Conservation (phyloP, 2,329 filamentous ascomycete species). For the Aphanocladium album region DNA sequence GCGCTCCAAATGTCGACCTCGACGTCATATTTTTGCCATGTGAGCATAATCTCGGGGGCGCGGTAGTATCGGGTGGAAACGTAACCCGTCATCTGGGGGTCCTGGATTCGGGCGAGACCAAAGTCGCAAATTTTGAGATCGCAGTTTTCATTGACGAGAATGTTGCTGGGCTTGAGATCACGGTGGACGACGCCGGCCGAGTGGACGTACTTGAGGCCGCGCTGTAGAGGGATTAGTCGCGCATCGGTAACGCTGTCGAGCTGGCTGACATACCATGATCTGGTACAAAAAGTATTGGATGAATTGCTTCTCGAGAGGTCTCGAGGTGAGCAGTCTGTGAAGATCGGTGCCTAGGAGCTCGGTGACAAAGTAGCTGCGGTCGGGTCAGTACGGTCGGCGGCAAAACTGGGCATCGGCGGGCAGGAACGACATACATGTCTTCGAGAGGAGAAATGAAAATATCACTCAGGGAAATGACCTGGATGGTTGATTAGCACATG, state of each 20-base stretch:
- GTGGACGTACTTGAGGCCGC: conserved; percentile 97
- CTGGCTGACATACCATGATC: conserved; percentile 67
- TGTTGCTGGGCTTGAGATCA: conserved; percentile 97
- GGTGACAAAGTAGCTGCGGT: conserved; percentile 85
- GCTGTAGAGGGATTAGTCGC: conserved; percentile 44
- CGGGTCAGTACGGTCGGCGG: conserved; percentile 16
- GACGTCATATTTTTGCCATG: conserved; percentile 99
- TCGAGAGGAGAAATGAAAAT: conserved; percentile 99
- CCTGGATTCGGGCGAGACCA: conserved; percentile 92
- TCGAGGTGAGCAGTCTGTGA: conserved; percentile 88
- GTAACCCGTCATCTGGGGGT: conserved; percentile 99
- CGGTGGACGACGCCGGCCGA: conserved; percentile 96
- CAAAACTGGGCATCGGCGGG: conserved; percentile 18
- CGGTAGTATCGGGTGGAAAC: conserved; percentile 98
- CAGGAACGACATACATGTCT: conserved; percentile 69
- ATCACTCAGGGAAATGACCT: conserved; percentile 97
- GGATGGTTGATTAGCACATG: conserved; percentile 11
- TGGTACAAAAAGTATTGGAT: conserved; percentile 99
- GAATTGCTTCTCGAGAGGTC: conserved; percentile 97
- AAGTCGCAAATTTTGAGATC: conserved; percentile 99
- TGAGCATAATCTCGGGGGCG: conserved; percentile 99
- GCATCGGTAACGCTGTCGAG: neutral
- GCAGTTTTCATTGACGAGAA: conserved; percentile 98
- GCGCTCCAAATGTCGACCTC: conserved; percentile 99
- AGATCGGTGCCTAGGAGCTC: conserved; percentile 95